Evolutionary conservation across 257 asterid genomes (phyloP), one percentile per base, ranked within the genome.

Genomic region (Hygrophila difformis): DNA sequence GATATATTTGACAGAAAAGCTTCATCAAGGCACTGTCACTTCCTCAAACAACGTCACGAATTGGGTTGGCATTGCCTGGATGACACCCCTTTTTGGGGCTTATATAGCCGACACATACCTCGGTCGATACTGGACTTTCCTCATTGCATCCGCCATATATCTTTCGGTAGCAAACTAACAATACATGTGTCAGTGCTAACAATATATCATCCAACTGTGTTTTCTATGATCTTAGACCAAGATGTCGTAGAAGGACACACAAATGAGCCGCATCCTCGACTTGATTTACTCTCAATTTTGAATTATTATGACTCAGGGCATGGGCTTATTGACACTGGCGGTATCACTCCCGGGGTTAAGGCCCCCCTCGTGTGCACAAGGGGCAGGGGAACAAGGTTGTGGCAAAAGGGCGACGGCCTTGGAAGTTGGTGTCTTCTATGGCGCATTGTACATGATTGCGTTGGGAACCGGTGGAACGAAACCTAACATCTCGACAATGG

Each of bases 401-500:
- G 38, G 44, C 18, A 59, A 60, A 59, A 55, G 31, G 11, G 77
- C 84, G 16, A 60, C 87, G 1, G 8, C 71, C 5, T 28, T 81
- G 1, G 77, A 77, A 19, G 46, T 69, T 18, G 79, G 75, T 5
- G 20, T 77, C 6, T 77, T 81, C 55, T 77, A 71, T 17, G 56
- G 55, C 20, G 87, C 87, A 8, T 35, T 81, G 14, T 81, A 81
- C 71, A 64, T 69, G 24, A 55, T 81, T 39, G 93, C 93, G 39
- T 3, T 81, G 0, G 93, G 93, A 18, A 81, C 84, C 2, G 93
- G 93, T 10, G 93, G 93, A n/a, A 81, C 93, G 7, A 81, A 81
- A 54, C 83, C 93, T 3, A 81, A 81, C n/a, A 77, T 81, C 57
- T 81, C 93, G 17, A 81, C 93, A 41, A 77, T 81, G 81, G 93